phyloP scores from a whole-genome alignment of 2,329 filamentous ascomycete genomes.

The Aspergillus tamarii region DNA sequence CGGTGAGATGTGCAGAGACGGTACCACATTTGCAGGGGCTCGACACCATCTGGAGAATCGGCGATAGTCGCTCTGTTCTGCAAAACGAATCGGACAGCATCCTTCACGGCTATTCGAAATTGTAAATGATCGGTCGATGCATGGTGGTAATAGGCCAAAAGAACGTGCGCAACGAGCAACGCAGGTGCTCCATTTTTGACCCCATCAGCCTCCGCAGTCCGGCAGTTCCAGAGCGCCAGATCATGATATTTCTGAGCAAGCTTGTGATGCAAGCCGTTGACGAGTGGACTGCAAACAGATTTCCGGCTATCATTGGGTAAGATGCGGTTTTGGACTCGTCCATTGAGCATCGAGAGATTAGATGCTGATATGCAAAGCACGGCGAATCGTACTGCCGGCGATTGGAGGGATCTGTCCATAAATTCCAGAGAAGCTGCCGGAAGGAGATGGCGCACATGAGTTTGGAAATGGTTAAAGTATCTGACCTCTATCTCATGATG shows the following conservation, averaged over 20 bases:
- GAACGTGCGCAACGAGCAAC: conserved; percentile 6
- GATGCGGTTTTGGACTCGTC: conserved; percentile 11
- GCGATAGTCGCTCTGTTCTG: conserved; percentile 2
- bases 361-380: conserved; percentile 20
- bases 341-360: conserved; percentile 20
- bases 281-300: conserved; percentile 10
- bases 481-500: background rate
- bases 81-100: conserved; percentile 15
- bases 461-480: conserved; percentile 13
- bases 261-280: conserved; percentile 7
- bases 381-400: conserved; percentile 1
- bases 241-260: conserved; percentile 13
- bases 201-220: background rate
- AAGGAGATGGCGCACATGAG: conserved; percentile 16
- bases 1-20: conserved; percentile 24
- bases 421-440: conserved; percentile 1
- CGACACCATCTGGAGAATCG: background rate
- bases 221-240: conserved; percentile 3
- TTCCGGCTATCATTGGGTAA: background rate
- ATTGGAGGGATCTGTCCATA: background rate
- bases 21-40: conserved; percentile 26
- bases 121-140: conserved; percentile 17
- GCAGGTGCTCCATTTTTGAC: background rate
- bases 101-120: conserved; percentile 17
- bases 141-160: conserved; percentile 22